Percentiles rank a stretch among this genome's conserved stretches.
phyloP scores from a whole-genome alignment of 768 basidiomycete genomes.

The Podaxis pistillaris region DNA sequence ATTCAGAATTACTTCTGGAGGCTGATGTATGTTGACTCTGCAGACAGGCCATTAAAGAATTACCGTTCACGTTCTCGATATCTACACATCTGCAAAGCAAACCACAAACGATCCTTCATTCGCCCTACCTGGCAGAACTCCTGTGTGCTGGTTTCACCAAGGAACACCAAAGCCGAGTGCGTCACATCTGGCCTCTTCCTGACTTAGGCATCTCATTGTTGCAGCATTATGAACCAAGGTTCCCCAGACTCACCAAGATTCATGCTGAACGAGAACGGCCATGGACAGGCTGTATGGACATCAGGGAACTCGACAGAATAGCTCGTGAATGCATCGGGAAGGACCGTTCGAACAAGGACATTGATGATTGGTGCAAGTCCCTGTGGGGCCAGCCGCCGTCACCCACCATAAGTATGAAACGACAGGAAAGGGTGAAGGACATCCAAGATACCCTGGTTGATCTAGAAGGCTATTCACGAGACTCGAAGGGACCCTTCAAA shows the following conservation, averaged over 20 bases:
- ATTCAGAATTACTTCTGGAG: neutral
- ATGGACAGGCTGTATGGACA: slow-evolving; percentile 57
- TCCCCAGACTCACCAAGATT: slow-evolving; percentile 75
- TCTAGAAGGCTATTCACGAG: neutral
- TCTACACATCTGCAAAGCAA: slow-evolving; percentile 41
- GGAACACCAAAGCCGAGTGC: slow-evolving; percentile 52
- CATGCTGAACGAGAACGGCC: slow-evolving; percentile 58
- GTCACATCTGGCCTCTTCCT: slow-evolving; percentile 18
- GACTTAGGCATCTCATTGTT: neutral
- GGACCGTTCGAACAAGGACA: slow-evolving; percentile 47
- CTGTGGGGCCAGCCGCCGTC: slow-evolving; percentile 38
- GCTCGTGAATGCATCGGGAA: slow-evolving; percentile 55
- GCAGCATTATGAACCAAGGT: slow-evolving; percentile 82
- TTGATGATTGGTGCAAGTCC: slow-evolving; percentile 40
- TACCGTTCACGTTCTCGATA: slow-evolving; percentile 59
- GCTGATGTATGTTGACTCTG: slow-evolving; percentile 3
- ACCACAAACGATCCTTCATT: slow-evolving; percentile 56
- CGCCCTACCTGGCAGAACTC: slow-evolving; percentile 69
- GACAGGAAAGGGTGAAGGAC: slow-evolving; percentile 29
- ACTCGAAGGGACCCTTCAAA: neutral
- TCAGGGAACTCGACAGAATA: slow-evolving; percentile 50
- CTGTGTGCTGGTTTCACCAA: slow-evolving; percentile 85
- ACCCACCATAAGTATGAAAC: slow-evolving; percentile 43
- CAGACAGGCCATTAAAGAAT: slow-evolving; percentile 21
- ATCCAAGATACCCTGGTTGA: neutral